Percentiles rank a stretch among this genome's conserved stretches.
These are phyloP conservation scores for Terfezia claveryi DNA, from an alignment of 495 filamentous ascomycete genomes.

Conservation along the genomic window DNA sequence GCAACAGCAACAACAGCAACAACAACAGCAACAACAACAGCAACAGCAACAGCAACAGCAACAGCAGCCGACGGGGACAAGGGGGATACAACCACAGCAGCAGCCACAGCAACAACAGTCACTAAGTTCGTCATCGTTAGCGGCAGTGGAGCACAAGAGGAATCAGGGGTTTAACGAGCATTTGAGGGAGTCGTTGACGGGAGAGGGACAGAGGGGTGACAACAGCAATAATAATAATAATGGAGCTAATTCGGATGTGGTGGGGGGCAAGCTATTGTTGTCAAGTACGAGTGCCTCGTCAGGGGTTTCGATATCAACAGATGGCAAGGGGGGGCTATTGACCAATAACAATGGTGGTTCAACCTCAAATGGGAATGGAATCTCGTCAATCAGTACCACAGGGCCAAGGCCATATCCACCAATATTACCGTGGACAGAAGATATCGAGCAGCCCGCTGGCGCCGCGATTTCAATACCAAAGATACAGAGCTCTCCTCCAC, in stretches of 20 bases:
- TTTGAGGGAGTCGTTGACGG: slow-evolving; percentile 12
- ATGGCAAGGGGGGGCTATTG: too few species aligned
- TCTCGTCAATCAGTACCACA: too few species aligned
- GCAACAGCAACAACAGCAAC: too few species aligned
- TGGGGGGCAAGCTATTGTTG: too few species aligned
- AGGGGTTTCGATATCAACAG: too few species aligned
- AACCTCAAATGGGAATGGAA: too few species aligned
- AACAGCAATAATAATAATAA: too few species aligned
- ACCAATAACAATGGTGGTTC: too few species aligned
- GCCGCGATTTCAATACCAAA: slow-evolving; percentile 2
- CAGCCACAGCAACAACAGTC: slow-evolving; percentile 2
- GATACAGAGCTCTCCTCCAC: slow-evolving; percentile 6
- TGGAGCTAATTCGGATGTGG: too few species aligned
- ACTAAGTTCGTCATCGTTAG: slow-evolving; percentile 6
- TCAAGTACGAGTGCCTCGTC: too few species aligned
- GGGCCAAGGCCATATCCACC: slow-evolving; percentile 4
- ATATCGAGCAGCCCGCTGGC: neutral
- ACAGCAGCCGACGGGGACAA: neutral
- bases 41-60: too few species aligned
- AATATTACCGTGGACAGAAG: slow-evolving; percentile 8
- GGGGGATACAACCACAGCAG: neutral
- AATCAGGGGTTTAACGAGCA: slow-evolving; percentile 8
- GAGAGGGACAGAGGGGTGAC: slow-evolving; percentile 8
- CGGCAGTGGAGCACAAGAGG: slow-evolving; percentile 5
- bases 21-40: neutral